Conservation (phyloP, 2,329 filamentous ascomycete species). For the Thelonectria blattea region DNA sequence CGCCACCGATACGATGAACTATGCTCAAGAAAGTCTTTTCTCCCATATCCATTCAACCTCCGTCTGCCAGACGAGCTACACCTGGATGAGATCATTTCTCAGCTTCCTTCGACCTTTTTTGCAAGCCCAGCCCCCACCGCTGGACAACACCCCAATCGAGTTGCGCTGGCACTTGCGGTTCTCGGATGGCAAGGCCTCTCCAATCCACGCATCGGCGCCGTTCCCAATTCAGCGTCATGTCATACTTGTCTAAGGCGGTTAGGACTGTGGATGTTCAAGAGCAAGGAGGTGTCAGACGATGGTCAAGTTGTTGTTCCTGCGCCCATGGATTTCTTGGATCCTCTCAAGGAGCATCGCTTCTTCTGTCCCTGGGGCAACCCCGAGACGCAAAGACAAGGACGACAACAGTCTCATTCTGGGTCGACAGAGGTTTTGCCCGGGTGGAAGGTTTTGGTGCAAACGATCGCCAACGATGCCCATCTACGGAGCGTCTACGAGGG, state of each 20-base stretch:
- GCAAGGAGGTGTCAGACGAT: conserved; percentile 67
- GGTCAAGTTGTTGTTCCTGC: conserved; percentile 62
- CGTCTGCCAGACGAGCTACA: conserved; percentile 60
- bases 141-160: conserved; percentile 54
- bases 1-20: conserved; percentile 70
- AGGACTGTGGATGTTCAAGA: conserved; percentile 92
- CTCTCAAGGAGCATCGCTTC: conserved; percentile 75
- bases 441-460: conserved; percentile 61
- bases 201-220: conserved; percentile 60
- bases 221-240: conserved; percentile 79
- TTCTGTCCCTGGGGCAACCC: conserved; percentile 83
- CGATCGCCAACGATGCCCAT: conserved; percentile 64
- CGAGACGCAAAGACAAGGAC: conserved; percentile 58
- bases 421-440: conserved; percentile 49
- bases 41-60: conserved; percentile 68
- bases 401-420: conserved; percentile 43
- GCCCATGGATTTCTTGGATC: conserved; percentile 71
- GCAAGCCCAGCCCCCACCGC: conserved; percentile 46
- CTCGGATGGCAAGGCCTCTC: conserved; percentile 77
- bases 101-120: conserved; percentile 64
- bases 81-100: conserved; percentile 55
- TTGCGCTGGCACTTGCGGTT: conserved; percentile 72
- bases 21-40: conserved; percentile 57
- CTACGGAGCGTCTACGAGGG: conserved; percentile 50
- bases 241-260: conserved; percentile 85